Evolutionary conservation across 2,329 filamentous ascomycete species (phyloP), one percentile per base, ranked within the genome.

Genomic region (Sporothrix curviconia): DNA sequence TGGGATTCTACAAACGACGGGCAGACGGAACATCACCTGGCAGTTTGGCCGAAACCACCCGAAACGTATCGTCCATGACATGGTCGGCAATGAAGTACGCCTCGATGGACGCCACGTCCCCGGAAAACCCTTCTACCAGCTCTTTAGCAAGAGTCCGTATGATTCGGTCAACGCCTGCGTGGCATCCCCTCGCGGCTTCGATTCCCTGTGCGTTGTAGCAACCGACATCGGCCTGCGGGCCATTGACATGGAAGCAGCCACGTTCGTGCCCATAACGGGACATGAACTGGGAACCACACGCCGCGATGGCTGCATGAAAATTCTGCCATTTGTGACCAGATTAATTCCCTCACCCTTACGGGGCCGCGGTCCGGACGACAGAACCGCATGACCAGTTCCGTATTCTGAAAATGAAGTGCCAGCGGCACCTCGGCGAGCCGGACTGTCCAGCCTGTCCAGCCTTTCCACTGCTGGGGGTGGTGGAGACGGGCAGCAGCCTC

Each of bases 171-270:
- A 76, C 59, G 68, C 69, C n/a, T 72, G 73, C 19, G 73, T 73
- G 1, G 66, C 75, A 0, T 76, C 76, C 0, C 75, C 76, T 0
- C 52, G 69, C 0, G 66, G 67, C 1, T 74, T 75, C 5, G 60
- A 69, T 32, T 56, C 76, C 1, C 62, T 75, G 39, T 81, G 77
- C 64, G 68, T 77, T 5, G 66, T 80, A 43, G 80, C 78, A 43
- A 77, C 78, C 1, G 76, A 69, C 62, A 65, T 79, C n/a, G 68
- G 83, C 6, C 56, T 78, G 12, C 64, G 67, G 19, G 67, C 76
- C 17, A 62, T 68, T 32, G 60, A 64, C 9, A 28, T 42, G 15
- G 22, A 55, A 7, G 25, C 22, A 4, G 30, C 37, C 6, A 49
- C 22, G 12, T 28, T 15, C 30, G 9, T 24, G 36, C 9, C 50